These are phyloP conservation scores for Escallonia herrerae DNA, from an alignment of 129 eudicot species.

Conservation along the genomic window DNA sequence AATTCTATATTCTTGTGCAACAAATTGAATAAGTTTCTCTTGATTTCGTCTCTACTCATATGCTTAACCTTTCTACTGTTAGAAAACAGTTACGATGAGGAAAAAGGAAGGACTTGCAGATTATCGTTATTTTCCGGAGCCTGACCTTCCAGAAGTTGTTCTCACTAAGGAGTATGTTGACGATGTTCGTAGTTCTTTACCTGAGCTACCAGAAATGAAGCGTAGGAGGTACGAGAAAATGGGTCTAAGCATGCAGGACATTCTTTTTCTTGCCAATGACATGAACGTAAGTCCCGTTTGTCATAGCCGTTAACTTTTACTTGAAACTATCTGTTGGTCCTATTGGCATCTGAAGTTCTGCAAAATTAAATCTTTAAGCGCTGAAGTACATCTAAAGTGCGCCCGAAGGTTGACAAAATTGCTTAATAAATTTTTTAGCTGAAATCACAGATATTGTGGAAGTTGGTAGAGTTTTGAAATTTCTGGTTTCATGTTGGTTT, in stretches of 20 bases:
- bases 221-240: constrained; percentile 76
- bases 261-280: constrained; percentile 90
- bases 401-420: no score
- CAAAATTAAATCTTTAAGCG: background rate
- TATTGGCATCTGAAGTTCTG: constrained; percentile 1
- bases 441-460: no score
- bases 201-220: constrained; percentile 91
- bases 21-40: background rate
- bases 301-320: background rate
- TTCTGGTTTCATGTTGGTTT: no score
- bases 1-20: background rate
- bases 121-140: constrained; percentile 95
- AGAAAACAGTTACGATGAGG: constrained; percentile 98
- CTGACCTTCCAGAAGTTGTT: constrained; percentile 85
- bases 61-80: constrained; percentile 21
- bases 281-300: constrained; percentile 50
- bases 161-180: constrained; percentile 62
- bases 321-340: background rate
- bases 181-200: constrained; percentile 56
- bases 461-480: no score
- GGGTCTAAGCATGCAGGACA: constrained; percentile 91
- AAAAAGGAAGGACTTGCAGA: constrained; percentile 99
- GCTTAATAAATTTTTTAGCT: no score
- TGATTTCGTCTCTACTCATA: constrained; percentile 11
- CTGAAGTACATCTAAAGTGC: no score